Conservation (phyloP, 2,329 filamentous ascomycete species). For the Madurella mycetomatis region DNA sequence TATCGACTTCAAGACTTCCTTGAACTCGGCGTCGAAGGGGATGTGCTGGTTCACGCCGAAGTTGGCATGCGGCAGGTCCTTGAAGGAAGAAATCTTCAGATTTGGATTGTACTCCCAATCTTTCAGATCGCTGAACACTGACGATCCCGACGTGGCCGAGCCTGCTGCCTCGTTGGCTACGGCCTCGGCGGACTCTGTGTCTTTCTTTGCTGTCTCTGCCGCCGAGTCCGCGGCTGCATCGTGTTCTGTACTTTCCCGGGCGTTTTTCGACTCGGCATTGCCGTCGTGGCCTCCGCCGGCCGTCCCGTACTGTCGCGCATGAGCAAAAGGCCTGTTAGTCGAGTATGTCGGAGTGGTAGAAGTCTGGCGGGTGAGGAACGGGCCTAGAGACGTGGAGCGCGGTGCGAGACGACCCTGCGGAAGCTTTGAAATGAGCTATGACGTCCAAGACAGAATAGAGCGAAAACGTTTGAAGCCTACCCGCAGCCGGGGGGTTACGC, state of each 20-base stretch:
- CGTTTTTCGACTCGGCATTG: constrained; percentile 10
- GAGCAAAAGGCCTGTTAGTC: neutral
- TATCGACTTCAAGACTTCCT: constrained; percentile 80
- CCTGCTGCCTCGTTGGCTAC: constrained; percentile 26
- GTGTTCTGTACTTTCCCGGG: constrained; percentile 18
- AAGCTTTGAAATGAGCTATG: constrained; percentile 19
- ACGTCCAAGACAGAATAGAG: constrained; percentile 9
- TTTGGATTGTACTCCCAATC: constrained; percentile 76
- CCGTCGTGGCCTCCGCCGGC: constrained; percentile 2
- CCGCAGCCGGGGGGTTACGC: constrained; percentile 20
- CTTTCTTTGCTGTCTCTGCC: constrained; percentile 16
- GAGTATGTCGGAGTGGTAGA: neutral
- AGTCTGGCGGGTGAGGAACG: neutral
- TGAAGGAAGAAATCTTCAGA: constrained; percentile 67
- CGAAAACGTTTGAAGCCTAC: constrained; percentile 16
- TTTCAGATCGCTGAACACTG: constrained; percentile 23
- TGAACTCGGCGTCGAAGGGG: constrained; percentile 91
- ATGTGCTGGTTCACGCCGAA: constrained; percentile 98
- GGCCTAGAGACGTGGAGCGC: constrained; percentile 7
- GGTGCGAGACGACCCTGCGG: constrained; percentile 19
- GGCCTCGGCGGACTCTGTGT: constrained; percentile 22
- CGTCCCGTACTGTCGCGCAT: constrained; percentile 17
- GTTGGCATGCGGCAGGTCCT: constrained; percentile 68
- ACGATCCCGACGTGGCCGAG: constrained; percentile 24
- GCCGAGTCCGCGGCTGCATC: constrained; percentile 24